Evolutionary conservation across 352 stramenopile species (phyloP).

Genomic region (Phytophthora cryptogea): DNA sequence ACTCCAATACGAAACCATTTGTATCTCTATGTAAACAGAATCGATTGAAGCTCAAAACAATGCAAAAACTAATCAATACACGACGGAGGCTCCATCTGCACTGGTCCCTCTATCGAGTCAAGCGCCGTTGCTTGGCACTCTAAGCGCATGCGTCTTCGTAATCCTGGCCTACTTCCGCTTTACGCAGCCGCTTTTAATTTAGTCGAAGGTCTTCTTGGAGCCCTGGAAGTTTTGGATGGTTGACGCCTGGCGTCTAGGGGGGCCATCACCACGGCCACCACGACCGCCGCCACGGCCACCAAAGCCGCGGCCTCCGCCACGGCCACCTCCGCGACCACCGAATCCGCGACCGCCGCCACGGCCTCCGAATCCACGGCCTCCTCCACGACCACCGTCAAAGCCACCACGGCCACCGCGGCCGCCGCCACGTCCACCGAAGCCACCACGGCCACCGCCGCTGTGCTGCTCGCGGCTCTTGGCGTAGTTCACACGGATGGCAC

Average conservation of each 20-base stretch:
- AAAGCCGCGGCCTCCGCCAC: slow-evolving; percentile 50
- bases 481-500: slow-evolving; percentile 95
- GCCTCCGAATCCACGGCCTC: slow-evolving; percentile 51
- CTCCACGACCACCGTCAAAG: slow-evolving; percentile 52
- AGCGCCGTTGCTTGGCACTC: slow-evolving; percentile 21
- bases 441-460: slow-evolving; percentile 37
- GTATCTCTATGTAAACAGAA: slow-evolving; percentile 46
- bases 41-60: slow-evolving; percentile 38
- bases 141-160: slow-evolving; percentile 29
- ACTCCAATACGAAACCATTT: not conserved
- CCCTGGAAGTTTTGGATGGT: slow-evolving; percentile 95
- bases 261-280: slow-evolving; percentile 69
- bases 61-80: slow-evolving; percentile 45
- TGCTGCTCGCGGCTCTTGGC: slow-evolving; percentile 75
- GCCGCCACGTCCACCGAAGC: slow-evolving; percentile 65
- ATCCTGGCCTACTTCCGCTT: slow-evolving; percentile 21
- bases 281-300: slow-evolving; percentile 60
- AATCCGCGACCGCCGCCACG: slow-evolving; percentile 45
- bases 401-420: slow-evolving; percentile 56
- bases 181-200: slow-evolving; percentile 51
- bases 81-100: slow-evolving; percentile 19
- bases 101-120: slow-evolving; percentile 27
- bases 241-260: slow-evolving; percentile 84
- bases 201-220: slow-evolving; percentile 98
- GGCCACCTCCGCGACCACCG: slow-evolving; percentile 65